phyloP scores from a whole-genome alignment of 208 protist genomes.

The Herpetomonas samuelpessoai region DNA sequence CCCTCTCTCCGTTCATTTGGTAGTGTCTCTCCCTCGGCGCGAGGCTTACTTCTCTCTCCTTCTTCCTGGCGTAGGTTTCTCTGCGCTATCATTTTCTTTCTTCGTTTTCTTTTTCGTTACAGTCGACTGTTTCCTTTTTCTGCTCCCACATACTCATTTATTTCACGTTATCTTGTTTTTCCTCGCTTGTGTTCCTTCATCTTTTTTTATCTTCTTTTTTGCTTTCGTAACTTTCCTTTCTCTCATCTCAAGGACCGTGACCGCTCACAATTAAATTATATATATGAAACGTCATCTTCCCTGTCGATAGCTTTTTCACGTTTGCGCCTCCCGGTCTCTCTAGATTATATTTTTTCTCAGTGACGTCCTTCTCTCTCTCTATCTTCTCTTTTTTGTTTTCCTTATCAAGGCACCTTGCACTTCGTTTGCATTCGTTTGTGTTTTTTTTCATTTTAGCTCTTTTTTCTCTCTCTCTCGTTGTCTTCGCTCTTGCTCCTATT shows the following conservation, averaged over 20 bases:
- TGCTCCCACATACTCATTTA: conserved; percentile 1
- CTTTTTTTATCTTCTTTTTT: conserved; percentile 9
- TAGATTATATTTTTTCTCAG: too few species aligned
- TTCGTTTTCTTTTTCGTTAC: not conserved
- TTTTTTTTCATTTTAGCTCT: conserved; percentile 1
- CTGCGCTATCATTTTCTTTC: not conserved
- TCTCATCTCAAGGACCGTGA: too few species aligned
- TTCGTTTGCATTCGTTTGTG: too few species aligned
- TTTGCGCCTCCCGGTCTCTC: too few species aligned
- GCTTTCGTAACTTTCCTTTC: not conserved
- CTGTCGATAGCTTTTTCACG: too few species aligned
- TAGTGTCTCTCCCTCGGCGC: too few species aligned
- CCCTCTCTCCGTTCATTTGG: too few species aligned
- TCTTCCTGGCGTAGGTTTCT: too few species aligned
- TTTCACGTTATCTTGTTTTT: conserved; percentile 3
- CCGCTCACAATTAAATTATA: too few species aligned
- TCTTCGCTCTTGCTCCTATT: not conserved
- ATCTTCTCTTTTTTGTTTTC: not conserved
- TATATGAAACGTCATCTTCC: too few species aligned
- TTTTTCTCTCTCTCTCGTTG: conserved; percentile 4
- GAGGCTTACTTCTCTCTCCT: too few species aligned
- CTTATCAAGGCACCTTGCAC: not conserved
- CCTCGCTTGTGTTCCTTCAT: conserved; percentile 8
- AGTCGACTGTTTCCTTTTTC: not conserved
- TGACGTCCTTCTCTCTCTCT: conserved; percentile 1